Base-by-base conservation (phyloP, 1,139 yeast species). In the Hanseniaspora sp. region DNA sequence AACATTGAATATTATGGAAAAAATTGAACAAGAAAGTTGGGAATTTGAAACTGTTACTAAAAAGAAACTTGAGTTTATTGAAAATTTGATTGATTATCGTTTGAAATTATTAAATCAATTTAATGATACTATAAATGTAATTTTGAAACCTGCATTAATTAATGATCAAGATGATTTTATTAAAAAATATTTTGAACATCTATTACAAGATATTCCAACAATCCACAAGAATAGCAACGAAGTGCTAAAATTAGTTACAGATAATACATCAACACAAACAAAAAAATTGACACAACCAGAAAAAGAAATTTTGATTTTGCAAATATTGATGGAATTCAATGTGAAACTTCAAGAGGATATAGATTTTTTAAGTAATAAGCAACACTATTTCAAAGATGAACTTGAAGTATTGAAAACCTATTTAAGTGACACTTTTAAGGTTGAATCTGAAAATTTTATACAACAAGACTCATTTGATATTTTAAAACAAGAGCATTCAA, bases 31-130 rank as follows among this genome's bases (percentile, higher is more conserved):
- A 30, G 33, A 41, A 37, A 40, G 44, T 34, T 15, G 52, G 34
- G 41, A 43, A 45, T 46, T 29, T 8, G 33, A 38, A 28, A 46
- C 41, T 9, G 29, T 34, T 7, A 38, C 54, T 38, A 51, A 56
- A 40, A 23, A 44, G 34, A 52, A 40, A n/a, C n/a, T 41, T 7
- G 12, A 2, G 12, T 39, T 17, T 12, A 1, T 44, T 30, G 45
- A 23, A n/a, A n/a, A 34, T 8, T n/a, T 44, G 13, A 30, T 38
- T 8, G 34, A 43, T 2, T 44, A 38, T 33, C 39, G 45, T 18
- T 28, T 13, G n/a, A 18, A 31, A 2, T n/a, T 33, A 2, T 13
- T 51, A 7, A 38, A n/a, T 1, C 31, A 18, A 8, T 51, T 51
- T 38, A 46, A 44, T 30, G 38, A 33, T 28, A 30, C 34, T 1